These are phyloP conservation scores for Xylogone sp. DNA, from an alignment of 2,329 filamentous ascomycete genomes.

Conservation along the genomic window DNA sequence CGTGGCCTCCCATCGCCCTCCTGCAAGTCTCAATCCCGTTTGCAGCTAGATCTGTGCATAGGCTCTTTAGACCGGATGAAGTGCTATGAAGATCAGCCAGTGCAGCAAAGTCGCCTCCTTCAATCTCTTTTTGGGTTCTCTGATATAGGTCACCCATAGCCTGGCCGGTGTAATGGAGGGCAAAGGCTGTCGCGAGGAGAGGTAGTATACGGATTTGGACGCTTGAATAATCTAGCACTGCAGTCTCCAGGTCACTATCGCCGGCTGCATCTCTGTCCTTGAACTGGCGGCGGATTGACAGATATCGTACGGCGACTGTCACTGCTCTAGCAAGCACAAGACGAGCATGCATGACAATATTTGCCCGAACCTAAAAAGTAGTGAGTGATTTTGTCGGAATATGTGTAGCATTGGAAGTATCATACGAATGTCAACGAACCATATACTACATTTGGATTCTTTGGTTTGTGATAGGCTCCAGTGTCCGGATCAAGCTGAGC, in stretches of 20 bases:
- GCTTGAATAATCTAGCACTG: conserved; percentile 50
- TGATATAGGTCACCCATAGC: conserved; percentile 48
- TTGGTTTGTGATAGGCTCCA: conserved; percentile 39
- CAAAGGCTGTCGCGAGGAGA: conserved; percentile 47
- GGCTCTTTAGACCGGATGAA: conserved; percentile 49
- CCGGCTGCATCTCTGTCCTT: conserved; percentile 39
- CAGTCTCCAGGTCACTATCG: conserved; percentile 32
- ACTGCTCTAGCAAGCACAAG: conserved; percentile 48
- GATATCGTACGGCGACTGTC: conserved; percentile 48
- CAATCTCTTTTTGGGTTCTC: conserved; percentile 40
- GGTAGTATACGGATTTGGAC: conserved; percentile 50
- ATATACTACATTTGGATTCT: conserved; percentile 45
- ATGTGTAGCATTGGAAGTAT: conserved; percentile 10
- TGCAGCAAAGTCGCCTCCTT: conserved; percentile 44
- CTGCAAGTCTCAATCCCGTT: conserved; percentile 52
- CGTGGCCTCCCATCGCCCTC: conserved; percentile 49
- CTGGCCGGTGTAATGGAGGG: conserved; percentile 34
- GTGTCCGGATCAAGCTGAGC: conserved; percentile 42
- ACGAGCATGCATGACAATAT: conserved; percentile 34
- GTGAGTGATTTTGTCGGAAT: not conserved
- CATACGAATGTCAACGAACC: conserved; percentile 46
- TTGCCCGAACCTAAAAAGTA: not conserved
- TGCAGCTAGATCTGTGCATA: conserved; percentile 48
- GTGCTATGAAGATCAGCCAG: conserved; percentile 49
- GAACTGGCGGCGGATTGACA: conserved; percentile 45